These are phyloP conservation scores for Talaromyces borbonicus DNA, from an alignment of 495 filamentous ascomycete species.

Conservation along the genomic window DNA sequence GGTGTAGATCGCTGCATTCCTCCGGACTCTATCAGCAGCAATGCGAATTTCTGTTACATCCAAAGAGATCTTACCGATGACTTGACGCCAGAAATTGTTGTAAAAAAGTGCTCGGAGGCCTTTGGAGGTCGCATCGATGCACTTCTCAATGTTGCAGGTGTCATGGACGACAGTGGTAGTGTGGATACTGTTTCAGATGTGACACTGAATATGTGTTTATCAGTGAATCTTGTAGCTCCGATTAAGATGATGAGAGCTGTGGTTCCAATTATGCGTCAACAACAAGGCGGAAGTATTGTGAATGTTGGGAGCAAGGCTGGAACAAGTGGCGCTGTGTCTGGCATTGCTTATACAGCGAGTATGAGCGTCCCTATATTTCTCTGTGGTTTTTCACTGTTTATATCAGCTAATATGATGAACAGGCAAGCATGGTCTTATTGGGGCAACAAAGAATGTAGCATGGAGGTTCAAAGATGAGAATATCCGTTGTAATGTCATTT, in stretches of 20 bases:
- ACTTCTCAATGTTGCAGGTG: constrained; percentile 30
- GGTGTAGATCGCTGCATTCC: constrained; percentile 21
- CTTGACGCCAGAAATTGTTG: background rate
- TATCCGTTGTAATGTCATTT: constrained; percentile 22
- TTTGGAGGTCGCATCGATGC: constrained; percentile 21
- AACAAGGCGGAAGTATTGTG: constrained; percentile 23
- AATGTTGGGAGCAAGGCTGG: constrained; percentile 32
- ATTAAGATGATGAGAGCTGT: constrained; percentile 27
- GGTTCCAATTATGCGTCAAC: background rate
- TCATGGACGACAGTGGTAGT: constrained; percentile 26
- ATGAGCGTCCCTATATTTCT: constrained; percentile 22
- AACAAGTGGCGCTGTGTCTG: constrained; percentile 24
- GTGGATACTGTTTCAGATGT: constrained; percentile 19
- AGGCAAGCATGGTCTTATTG: constrained; percentile 13
- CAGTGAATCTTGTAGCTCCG: constrained; percentile 50
- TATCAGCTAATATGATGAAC: background rate
- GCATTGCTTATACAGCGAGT: constrained; percentile 29
- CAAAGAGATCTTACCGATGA: background rate
- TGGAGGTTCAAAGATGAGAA: constrained; percentile 31
- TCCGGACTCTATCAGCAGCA: background rate
- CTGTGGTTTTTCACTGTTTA: background rate
- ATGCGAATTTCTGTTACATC: background rate
- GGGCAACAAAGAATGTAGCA: constrained; percentile 35
- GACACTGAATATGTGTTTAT: constrained; percentile 47
- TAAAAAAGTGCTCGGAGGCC: background rate